Base-by-base conservation (phyloP, 768 basidiomycete species). In the Termitomyces sp. region DNA sequence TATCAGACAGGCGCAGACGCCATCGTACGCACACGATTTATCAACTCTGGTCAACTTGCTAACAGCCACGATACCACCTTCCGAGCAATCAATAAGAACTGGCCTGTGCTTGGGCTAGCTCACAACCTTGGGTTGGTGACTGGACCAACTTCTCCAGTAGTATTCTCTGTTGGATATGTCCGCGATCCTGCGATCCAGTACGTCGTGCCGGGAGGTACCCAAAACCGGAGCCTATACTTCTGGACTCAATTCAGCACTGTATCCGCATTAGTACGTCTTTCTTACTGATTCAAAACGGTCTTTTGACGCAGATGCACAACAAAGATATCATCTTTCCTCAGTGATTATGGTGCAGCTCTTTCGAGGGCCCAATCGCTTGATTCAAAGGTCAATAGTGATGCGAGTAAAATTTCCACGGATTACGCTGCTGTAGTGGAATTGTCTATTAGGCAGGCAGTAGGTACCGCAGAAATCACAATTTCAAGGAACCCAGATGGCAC, bases 41-140 rank as follows among this genome's bases (percentile, higher is more conserved):
- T 84, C 64, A 81, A 76, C 59, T 74, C 76, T 58, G 81, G 81
- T 9, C 58, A 62, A 5, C 79, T 86, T 40, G 60, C 72, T 3
- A 80, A 84, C 62, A 76, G 78, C 0, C 71, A 74, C 41, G 83
- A 84, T 63, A 78, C 74, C 21, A 71, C 71, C 53, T 85, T 83
- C 74, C 79, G 84, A n/a, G 76, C 80, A 5, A 74, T 85, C 32
- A 68, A 68, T 9, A 66, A 82, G 60, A 68, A 75, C 57, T 84
- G 82, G 83, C 83, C 83, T 14, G 82, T 85, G 7, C 85, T 87
- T 59, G 83, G 73, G 6, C 74, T 84, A 44, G 75, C 82, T 22
- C 79, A 78, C 30, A 76, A 85, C 62, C 76, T 86, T 41, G 83
- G 82, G 2, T 69, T 64, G 4, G 67, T 85, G 45, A 68, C 61